Evolutionary conservation across 1,139 yeast genomes (phyloP).

Genomic region (Candida frijolesensis): DNA sequence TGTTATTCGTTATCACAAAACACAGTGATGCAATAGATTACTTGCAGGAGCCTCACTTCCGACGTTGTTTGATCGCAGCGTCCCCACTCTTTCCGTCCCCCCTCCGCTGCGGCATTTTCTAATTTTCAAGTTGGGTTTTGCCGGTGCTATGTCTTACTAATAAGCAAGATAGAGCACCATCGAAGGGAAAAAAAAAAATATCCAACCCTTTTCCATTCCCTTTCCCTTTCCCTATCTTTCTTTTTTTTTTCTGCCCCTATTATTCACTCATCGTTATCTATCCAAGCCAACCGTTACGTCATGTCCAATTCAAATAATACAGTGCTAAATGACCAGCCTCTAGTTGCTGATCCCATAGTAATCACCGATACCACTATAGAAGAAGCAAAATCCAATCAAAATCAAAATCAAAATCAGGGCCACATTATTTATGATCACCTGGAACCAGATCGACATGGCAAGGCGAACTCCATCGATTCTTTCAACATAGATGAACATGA

Average conservation of each 20-base stretch:
- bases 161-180: too few relatives aligned
- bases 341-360: constrained; percentile 15
- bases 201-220: not conserved
- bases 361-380: constrained; percentile 2
- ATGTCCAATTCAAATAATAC: constrained; percentile 8
- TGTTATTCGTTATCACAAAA: not conserved
- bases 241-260: not conserved
- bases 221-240: not conserved
- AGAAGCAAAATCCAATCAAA: not conserved
- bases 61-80: not conserved
- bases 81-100: not conserved
- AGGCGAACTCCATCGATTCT: constrained; percentile 9
- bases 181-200: not conserved
- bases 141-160: not conserved
- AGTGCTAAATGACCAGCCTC: constrained; percentile 14
- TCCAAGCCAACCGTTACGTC: not conserved
- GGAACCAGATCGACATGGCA: not conserved
- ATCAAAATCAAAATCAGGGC: constrained; percentile 2
- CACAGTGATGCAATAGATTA: not conserved
- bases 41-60: constrained; percentile 2
- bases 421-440: constrained; percentile 1
- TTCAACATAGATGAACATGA: constrained; percentile 10
- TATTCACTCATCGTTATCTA: not conserved
- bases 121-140: not conserved
- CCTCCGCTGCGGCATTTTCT: not conserved